A percentile compares a stretch with the other conserved stretches of the same genome.
These are phyloP conservation scores for Cryptomeria japonica DNA, from an alignment of 75 land plant genomes.

Conservation along the genomic window DNA sequence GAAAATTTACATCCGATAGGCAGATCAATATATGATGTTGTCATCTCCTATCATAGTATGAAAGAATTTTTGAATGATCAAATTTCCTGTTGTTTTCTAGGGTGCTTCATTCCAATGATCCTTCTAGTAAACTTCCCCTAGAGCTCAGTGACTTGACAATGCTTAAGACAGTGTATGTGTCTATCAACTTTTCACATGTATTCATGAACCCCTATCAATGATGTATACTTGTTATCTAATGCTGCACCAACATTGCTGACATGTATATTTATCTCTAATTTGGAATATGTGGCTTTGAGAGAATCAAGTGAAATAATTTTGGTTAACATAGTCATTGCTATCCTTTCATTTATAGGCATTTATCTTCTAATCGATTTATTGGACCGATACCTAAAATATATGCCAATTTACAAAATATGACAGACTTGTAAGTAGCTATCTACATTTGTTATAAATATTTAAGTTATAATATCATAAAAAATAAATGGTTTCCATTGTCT, in stretches of 20 bases:
- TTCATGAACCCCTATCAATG: neutral
- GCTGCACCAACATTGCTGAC: neutral
- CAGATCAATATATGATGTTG: too few relatives aligned
- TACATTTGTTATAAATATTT: too few relatives aligned
- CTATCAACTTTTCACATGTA: neutral
- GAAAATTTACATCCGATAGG: too few relatives aligned
- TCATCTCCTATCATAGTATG: too few relatives aligned
- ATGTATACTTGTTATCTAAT: neutral
- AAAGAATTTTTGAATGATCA: too few relatives aligned
- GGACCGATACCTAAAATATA: conserved; percentile 12
- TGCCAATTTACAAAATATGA: conserved; percentile 8
- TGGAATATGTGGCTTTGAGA: neutral
- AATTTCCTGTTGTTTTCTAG: too few relatives aligned
- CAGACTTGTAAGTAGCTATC: conserved; percentile 20
- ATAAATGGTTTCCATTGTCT: too few relatives aligned
- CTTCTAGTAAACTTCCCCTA: too few relatives aligned
- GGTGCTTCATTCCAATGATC: too few relatives aligned
- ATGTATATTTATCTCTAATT: neutral
- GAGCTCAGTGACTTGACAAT: too few relatives aligned
- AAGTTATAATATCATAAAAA: too few relatives aligned
- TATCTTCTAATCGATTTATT: conserved; percentile 16
- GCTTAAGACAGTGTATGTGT: too few relatives aligned
- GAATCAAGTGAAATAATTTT: neutral
- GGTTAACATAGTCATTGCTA: neutral
- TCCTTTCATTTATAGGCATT: conserved; percentile 9